phyloP scores from a whole-genome alignment of 148 eudicot genomes.

The Limonium bicolor region DNA sequence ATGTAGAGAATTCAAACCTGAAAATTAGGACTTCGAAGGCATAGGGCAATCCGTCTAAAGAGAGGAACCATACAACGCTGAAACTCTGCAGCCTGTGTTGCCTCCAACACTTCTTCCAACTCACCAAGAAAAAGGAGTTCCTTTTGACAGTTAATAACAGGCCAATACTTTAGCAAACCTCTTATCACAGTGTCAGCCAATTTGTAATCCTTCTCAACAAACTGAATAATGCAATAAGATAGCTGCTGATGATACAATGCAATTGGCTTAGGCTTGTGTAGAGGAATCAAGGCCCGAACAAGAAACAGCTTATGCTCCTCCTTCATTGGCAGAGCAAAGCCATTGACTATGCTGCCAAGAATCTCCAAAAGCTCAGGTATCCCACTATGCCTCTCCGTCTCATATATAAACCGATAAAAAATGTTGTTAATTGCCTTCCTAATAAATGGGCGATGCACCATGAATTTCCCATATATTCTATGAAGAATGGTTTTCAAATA shows the following conservation, averaged over 20 bases:
- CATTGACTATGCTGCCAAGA: slow-evolving; percentile 45
- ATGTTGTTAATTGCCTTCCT: slow-evolving; percentile 58
- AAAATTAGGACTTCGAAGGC: slow-evolving; percentile 17
- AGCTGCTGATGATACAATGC: slow-evolving; percentile 15
- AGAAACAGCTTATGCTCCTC: slow-evolving; percentile 21
- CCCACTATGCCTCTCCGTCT: slow-evolving; percentile 63
- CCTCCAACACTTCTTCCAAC: slow-evolving; percentile 20
- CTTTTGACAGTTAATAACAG: slow-evolving; percentile 16
- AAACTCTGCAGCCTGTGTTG: slow-evolving; percentile 14
- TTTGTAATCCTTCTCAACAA: slow-evolving; percentile 19
- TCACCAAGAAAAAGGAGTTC: slow-evolving; percentile 15
- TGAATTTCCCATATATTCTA: slow-evolving; percentile 21
- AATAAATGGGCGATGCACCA: slow-evolving; percentile 68
- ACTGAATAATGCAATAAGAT: slow-evolving; percentile 17
- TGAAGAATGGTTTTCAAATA: slow-evolving; percentile 19
- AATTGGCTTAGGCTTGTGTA: slow-evolving; percentile 17
- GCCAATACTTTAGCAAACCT: slow-evolving; percentile 22
- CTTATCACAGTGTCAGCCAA: slow-evolving; percentile 21
- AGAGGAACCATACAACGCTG: slow-evolving; percentile 20
- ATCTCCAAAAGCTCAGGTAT: slow-evolving; percentile 67
- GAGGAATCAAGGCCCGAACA: slow-evolving; percentile 16
- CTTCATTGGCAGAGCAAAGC: slow-evolving; percentile 20
- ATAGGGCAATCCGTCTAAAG: slow-evolving; percentile 18
- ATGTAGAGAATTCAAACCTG: slow-evolving; percentile 13
- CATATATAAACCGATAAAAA: slow-evolving; percentile 55